These are phyloP conservation scores for Euphrasia confusa DNA, from an alignment of 257 asterid species.

Conservation along the genomic window DNA sequence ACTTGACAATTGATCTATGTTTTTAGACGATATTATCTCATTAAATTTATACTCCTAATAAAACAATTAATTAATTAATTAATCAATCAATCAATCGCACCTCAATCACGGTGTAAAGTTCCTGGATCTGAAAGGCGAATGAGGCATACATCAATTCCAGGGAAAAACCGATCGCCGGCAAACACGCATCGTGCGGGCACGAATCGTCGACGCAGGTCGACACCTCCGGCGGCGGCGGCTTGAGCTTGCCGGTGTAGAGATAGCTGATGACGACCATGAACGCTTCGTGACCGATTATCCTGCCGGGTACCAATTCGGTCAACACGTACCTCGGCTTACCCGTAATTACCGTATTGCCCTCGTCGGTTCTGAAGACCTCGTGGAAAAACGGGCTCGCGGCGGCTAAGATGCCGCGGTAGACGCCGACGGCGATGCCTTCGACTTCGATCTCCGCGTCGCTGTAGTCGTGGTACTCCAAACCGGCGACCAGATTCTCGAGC, in stretches of 20 bases:
- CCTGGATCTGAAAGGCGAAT: not conserved
- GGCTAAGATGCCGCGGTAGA: slow-evolving; percentile 76
- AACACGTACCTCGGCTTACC: slow-evolving; percentile 47
- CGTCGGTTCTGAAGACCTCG: slow-evolving; percentile 26
- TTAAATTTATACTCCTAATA: too few relatives aligned
- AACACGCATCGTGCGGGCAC: slow-evolving; percentile 60
- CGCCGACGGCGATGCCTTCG: slow-evolving; percentile 58
- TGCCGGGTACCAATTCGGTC: slow-evolving; percentile 46
- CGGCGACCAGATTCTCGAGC: slow-evolving; percentile 58
- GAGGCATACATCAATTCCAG: slow-evolving; percentile 65
- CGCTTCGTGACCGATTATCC: slow-evolving; percentile 54
- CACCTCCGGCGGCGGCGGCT: slow-evolving; percentile 53
- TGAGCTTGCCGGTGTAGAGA: slow-evolving; percentile 57
- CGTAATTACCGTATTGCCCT: not conserved
- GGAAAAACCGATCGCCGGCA: slow-evolving; percentile 52
- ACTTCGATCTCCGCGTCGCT: slow-evolving; percentile 69
- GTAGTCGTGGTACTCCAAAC: slow-evolving; percentile 44
- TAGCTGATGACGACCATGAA: slow-evolving; percentile 35
- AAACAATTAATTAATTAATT: not conserved
- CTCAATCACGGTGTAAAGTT: not conserved
- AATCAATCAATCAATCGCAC: not conserved
- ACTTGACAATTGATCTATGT: too few relatives aligned
- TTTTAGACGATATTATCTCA: too few relatives aligned
- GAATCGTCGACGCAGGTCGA: slow-evolving; percentile 62
- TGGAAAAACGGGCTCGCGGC: slow-evolving; percentile 53